These are phyloP conservation scores for Neurospora sp. DNA, from an alignment of 495 filamentous ascomycete genomes.

Conservation along the genomic window DNA sequence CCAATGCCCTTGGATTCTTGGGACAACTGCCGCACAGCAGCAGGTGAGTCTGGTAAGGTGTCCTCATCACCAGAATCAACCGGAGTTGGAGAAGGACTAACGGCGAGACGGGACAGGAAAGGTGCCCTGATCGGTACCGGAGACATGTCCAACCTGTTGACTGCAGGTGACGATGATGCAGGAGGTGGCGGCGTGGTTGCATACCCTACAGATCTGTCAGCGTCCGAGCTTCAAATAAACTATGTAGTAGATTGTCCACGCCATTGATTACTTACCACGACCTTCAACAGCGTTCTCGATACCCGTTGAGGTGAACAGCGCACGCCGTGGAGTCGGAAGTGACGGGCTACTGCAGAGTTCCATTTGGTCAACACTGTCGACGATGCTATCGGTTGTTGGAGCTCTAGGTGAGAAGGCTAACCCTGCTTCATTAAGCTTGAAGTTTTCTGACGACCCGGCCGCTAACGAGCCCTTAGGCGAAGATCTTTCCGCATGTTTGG, in stretches of 20 bases:
- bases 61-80: slow-evolving; percentile 34
- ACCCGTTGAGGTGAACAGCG: slow-evolving; percentile 72
- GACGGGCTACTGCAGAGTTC: slow-evolving; percentile 57
- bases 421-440: slow-evolving; percentile 83
- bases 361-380: slow-evolving; percentile 14
- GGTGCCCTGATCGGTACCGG: slow-evolving; percentile 84
- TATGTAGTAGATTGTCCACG: slow-evolving; percentile 14
- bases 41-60: slow-evolving; percentile 39
- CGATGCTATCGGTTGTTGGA: slow-evolving; percentile 1
- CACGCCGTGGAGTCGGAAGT: slow-evolving; percentile 81
- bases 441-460: slow-evolving; percentile 92
- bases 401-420: slow-evolving; percentile 30
- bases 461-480: slow-evolving; percentile 85
- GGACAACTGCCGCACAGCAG: slow-evolving; percentile 36
- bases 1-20: slow-evolving; percentile 39
- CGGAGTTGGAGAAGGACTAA: slow-evolving; percentile 55
- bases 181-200: slow-evolving; percentile 77
- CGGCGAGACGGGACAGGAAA: slow-evolving; percentile 50
- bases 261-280: slow-evolving; percentile 58
- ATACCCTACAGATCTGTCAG: slow-evolving; percentile 42
- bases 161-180: slow-evolving; percentile 65
- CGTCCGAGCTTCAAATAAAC: neutral
- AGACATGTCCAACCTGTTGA: slow-evolving; percentile 88
- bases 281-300: slow-evolving; percentile 56
- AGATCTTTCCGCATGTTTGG: slow-evolving; percentile 66